Base-by-base conservation (phyloP, 2,329 filamentous ascomycete species). In the Pseudodiploospora longispora region DNA sequence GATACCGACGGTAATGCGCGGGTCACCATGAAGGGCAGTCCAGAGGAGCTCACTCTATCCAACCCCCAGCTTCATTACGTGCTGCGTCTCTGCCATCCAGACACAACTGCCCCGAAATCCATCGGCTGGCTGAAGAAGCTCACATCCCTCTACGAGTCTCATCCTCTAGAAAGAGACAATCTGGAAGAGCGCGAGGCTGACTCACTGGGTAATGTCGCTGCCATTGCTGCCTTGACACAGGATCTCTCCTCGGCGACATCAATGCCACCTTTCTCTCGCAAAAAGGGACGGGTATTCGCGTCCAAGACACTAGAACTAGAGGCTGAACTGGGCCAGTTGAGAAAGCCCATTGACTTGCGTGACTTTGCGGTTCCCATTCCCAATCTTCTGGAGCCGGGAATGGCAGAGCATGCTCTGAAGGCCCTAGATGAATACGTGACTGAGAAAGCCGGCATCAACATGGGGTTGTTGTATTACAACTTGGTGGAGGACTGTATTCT, bases 391-490 rank as follows among this genome's bases (percentile, higher is more conserved):
- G 62, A 71, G 42, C 65, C 67, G 1, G 64, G 61, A 0, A 60
- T 68, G 57, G 56, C 65, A 1, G 48, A 56, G 3, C 48, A 47
- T 0, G 66, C 69, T 2, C 51, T 74, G 4, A 52, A 55, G 3
- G 47, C 52, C 0, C 55, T 75, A 0, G 60, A 71, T 32, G 27
- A 51, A 7, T 68, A 68, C 38, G 44, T 74, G 3, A 32, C 57
- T 1, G 55, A 65, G 1, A 67, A 65, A 28, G 49, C 60, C 0
- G 69, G 69, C 2, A 57, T 60, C 0, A 67, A 59, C n/a, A 47
- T 74, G 10, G 65, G 63, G 1, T 62, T 62, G 36, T 51, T 74
- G 1, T 75, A 73, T 47, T 57, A 69, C 37, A 65, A 71, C 37
- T 41, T 70, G 6, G 51, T 72, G 3, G 56, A 69, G 1, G 61